Percentiles rank a stretch among this genome's conserved stretches.
Evolutionary conservation across 2,329 filamentous ascomycete species (phyloP).

Genomic region (Metarhizium anisopliae): DNA sequence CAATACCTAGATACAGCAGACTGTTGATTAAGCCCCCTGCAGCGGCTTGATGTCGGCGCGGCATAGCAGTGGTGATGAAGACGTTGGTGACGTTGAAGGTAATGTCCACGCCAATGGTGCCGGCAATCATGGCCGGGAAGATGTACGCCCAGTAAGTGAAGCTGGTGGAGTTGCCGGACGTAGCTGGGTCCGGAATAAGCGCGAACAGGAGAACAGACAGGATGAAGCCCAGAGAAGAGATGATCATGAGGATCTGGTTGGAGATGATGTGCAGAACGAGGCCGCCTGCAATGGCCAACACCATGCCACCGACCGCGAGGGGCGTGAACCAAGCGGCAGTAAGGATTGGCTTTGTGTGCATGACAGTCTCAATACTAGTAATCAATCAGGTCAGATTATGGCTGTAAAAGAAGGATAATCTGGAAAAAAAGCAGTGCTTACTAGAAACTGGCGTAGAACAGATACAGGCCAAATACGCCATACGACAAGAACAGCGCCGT

Average conservation of each 20-base stretch:
- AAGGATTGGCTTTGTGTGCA: conserved; percentile 50
- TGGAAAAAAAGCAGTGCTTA: conserved; percentile 22
- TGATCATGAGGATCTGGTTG: conserved; percentile 51
- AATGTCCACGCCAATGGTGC: conserved; percentile 66
- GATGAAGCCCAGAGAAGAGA: conserved; percentile 52
- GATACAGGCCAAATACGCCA: conserved; percentile 57
- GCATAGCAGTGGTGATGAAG: conserved; percentile 67
- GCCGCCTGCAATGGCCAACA: conserved; percentile 54
- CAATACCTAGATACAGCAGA: conserved; percentile 62
- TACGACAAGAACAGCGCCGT: conserved; percentile 57
- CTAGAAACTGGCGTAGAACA: conserved; percentile 64
- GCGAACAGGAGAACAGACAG: conserved; percentile 54
- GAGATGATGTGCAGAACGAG: conserved; percentile 59
- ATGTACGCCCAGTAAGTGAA: conserved; percentile 61
- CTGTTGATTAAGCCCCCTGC: conserved; percentile 65
- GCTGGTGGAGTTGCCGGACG: conserved; percentile 12
- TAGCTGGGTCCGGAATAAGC: conserved; percentile 44
- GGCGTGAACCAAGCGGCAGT: conserved; percentile 63
- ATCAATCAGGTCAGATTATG: neutral
- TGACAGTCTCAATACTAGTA: conserved; percentile 47
- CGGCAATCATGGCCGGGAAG: conserved; percentile 61
- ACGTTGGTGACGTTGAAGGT: conserved; percentile 68
- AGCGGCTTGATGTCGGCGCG: conserved; percentile 57
- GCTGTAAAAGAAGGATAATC: neutral
- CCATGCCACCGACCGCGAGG: conserved; percentile 57